Evolutionary conservation across 352 stramenopile genomes (phyloP).

Genomic region (Plasmopara muralis): DNA sequence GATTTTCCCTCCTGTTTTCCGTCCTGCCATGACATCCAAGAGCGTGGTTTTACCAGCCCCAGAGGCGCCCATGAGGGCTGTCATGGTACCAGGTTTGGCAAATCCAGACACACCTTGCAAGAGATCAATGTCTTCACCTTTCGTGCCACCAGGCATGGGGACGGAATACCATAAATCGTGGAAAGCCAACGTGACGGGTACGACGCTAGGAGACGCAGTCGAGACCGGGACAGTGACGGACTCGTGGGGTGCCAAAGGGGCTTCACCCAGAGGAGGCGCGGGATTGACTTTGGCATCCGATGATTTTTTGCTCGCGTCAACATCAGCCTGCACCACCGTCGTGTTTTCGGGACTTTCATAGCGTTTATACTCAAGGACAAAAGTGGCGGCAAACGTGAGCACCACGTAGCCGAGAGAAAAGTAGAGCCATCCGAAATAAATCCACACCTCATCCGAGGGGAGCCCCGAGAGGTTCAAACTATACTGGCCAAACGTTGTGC

Average conservation of each 20-base stretch:
- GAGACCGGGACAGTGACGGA: constrained; percentile 10
- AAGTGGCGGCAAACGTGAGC: constrained; percentile 21
- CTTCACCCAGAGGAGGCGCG: too few species aligned
- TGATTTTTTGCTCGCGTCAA: constrained; percentile 1
- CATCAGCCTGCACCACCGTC: constrained; percentile 14
- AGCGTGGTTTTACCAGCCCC: constrained; percentile 57
- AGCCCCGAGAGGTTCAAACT: constrained; percentile 42
- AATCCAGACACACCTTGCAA: constrained; percentile 40
- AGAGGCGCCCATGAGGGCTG: constrained; percentile 43
- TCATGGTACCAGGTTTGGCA: constrained; percentile 35
- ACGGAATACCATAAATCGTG: constrained; percentile 39
- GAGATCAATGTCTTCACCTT: constrained; percentile 32
- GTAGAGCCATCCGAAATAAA: constrained; percentile 48
- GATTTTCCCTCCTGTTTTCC: constrained; percentile 22
- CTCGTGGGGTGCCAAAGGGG: too few species aligned
- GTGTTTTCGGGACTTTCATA: constrained; percentile 21
- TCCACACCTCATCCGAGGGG: constrained; percentile 35
- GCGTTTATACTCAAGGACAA: constrained; percentile 11
- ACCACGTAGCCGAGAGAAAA: constrained; percentile 26
- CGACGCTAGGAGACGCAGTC: constrained; percentile 12
- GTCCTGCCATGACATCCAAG: constrained; percentile 13
- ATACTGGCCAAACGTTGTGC: constrained; percentile 32
- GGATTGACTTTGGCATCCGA: constrained; percentile 5
- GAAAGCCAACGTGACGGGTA: constrained; percentile 33
- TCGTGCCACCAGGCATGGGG: constrained; percentile 15